Base-by-base conservation (phyloP, 805 yeast species). In the Metschnikowia continentalis region DNA sequence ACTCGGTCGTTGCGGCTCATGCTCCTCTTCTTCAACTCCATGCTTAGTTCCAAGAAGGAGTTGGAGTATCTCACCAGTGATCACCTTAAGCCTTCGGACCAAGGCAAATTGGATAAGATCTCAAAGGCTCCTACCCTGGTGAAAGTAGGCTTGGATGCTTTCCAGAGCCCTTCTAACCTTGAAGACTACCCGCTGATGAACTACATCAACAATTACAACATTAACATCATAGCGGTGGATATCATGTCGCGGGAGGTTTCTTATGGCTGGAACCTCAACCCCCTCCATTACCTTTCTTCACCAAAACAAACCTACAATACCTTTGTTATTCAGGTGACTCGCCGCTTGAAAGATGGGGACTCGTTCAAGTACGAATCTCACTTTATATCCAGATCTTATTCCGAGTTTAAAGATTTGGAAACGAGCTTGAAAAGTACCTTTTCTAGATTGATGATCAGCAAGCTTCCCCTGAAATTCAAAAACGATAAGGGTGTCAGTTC, bases 211-310 rank as follows among this genome's bases (percentile, higher is more conserved):
- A 88, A 89, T 2, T 64, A 81, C 54, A 81, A 76, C 51, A 61
- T 88, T 17, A 86, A 88, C 54, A 81, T 90, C 10, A 77, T 81
- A 26, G 90, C 94, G 1, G 96, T 86, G 0, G 63, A 82, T 5
- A 55, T 59, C 32, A 59, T 63, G 37, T 42, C 37, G 35, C 32
- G 50, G 56, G 45, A 23, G 11, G 44, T 48, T 2, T 26, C 48
- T 23, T 41, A 20, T 26, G 48, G 45, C 32, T 61, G 66, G 68
- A 53, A 58, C 23, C 47, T 62, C 45, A 53, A 54, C 35, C 52
- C 52, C 14, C 39, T 54, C 15, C 38, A 50, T 22, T 41, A 46
- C 37, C 40, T 53, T 33, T 26, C 50, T 2, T 35, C 51, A 4
- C 35, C 40, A n/a, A 44, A 49, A 23, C 33, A 38, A 7, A 54